Evolutionary conservation across 2,329 filamentous ascomycete genomes (phyloP).

Genomic region (Bipolaris cookei): DNA sequence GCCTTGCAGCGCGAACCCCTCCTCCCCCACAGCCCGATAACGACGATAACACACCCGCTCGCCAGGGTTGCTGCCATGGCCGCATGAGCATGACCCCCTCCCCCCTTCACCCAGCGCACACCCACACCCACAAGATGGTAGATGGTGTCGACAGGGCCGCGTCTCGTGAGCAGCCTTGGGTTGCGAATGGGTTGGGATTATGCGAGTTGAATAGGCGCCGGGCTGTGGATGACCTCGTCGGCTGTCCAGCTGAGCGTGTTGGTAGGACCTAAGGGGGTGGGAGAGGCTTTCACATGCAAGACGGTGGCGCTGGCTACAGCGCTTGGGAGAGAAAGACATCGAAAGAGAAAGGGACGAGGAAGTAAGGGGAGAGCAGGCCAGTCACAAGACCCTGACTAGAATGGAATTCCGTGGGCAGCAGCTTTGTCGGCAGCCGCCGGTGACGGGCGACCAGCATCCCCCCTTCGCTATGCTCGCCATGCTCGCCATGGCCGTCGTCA

Average conservation of each 20-base stretch:
- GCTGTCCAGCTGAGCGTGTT: constrained; percentile 33
- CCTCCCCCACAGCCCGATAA: constrained; percentile 35
- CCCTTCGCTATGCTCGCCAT: too few species aligned
- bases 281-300: constrained; percentile 41
- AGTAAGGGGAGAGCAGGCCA: background rate
- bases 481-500: background rate
- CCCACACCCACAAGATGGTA: constrained; percentile 29
- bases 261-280: too few species aligned
- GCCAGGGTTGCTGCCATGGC: background rate
- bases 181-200: constrained; percentile 1
- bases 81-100: constrained; percentile 27
- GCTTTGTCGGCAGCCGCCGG: constrained; percentile 26
- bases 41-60: constrained; percentile 28
- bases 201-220: constrained; percentile 5
- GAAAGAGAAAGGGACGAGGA: background rate
- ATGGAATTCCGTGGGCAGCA: constrained; percentile 30
- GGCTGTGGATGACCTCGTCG: constrained; percentile 22
- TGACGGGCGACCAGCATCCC: background rate
- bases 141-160: constrained; percentile 35
- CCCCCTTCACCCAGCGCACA: background rate
- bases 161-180: constrained; percentile 38
- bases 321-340: constrained; percentile 18
- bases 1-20: constrained; percentile 6
- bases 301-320: constrained; percentile 38
- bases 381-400: constrained; percentile 41